phyloP scores from a whole-genome alignment of 208 protist species.

The Acanthamoeba lenticulata region DNA sequence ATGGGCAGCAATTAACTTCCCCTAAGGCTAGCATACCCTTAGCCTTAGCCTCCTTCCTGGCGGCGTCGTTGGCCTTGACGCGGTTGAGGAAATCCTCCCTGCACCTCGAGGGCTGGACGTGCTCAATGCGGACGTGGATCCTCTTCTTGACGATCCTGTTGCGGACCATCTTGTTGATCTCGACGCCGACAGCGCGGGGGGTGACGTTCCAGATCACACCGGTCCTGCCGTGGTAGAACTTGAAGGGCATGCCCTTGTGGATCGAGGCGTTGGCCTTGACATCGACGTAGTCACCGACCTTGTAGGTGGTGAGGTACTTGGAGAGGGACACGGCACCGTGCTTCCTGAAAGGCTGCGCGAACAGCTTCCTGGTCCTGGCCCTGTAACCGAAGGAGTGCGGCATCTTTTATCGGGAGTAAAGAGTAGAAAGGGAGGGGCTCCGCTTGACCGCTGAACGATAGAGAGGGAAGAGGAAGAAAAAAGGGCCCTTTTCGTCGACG shows the following conservation, averaged over 20 bases:
- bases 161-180: conserved; percentile 98
- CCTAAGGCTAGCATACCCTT: not conserved
- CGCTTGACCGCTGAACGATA: conserved; percentile 47
- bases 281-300: conserved; percentile 99
- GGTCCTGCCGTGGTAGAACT: conserved; percentile 99
- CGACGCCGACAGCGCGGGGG: conserved; percentile 98
- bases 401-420: conserved; percentile 85
- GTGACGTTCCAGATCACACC: conserved; percentile 99
- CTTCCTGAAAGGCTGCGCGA: conserved; percentile 97
- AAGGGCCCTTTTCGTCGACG: not conserved
- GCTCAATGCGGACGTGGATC: conserved; percentile 99
- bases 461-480: conserved; percentile 56
- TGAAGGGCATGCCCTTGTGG: conserved; percentile 99
- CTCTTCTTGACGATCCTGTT: conserved; percentile 98
- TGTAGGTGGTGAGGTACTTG: conserved; percentile 97
- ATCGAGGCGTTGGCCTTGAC: conserved; percentile 98
- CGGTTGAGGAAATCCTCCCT: conserved; percentile 89
- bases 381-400: conserved; percentile 97
- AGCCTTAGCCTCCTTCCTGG: conserved; percentile 63
- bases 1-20: not conserved
- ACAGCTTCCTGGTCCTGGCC: conserved; percentile 97
- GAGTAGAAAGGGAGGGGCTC: not conserved
- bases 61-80: conserved; percentile 71
- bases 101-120: conserved; percentile 93
- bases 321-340: conserved; percentile 93